Conservation (phyloP, 2,329 filamentous ascomycete genomes). For the Colletotrichum navitas region DNA sequence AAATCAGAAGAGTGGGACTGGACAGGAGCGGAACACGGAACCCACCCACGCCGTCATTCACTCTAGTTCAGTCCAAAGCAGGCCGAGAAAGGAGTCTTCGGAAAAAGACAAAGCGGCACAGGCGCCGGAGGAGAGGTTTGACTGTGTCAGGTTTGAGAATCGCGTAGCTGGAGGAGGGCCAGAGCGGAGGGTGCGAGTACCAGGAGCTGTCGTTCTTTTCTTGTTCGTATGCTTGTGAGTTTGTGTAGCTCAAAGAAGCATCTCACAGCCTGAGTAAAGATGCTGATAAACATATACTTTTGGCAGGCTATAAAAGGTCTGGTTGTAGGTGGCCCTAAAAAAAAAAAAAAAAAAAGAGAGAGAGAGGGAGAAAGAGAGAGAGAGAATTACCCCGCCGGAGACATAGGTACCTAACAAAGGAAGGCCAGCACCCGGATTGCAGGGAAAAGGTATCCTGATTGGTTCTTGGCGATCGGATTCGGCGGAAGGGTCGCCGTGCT, state of each 20-base stretch:
- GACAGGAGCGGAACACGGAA: conserved; percentile 16
- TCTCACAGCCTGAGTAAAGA: background rate
- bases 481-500: conserved; percentile 1
- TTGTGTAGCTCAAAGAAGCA: background rate
- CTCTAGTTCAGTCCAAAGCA: background rate
- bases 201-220: conserved; percentile 2
- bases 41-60: conserved; percentile 37
- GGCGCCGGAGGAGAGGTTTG: conserved; percentile 8
- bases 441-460: conserved; percentile 20
- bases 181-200: conserved; percentile 24
- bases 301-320: background rate
- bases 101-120: conserved; percentile 8
- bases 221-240: background rate
- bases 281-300: conserved; percentile 8
- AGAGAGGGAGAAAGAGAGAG: background rate
- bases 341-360: background rate
- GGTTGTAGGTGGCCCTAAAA: background rate
- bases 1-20: conserved; percentile 13
- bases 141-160: conserved; percentile 21
- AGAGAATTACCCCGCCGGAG: conserved; percentile 31
- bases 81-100: background rate
- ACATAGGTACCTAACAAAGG: conserved; percentile 10
- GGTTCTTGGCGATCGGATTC: conserved; percentile 8
- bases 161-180: conserved; percentile 8
- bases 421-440: background rate